These are phyloP conservation scores for Trichoderma virens DNA, from an alignment of 495 filamentous ascomycete genomes.

Conservation along the genomic window DNA sequence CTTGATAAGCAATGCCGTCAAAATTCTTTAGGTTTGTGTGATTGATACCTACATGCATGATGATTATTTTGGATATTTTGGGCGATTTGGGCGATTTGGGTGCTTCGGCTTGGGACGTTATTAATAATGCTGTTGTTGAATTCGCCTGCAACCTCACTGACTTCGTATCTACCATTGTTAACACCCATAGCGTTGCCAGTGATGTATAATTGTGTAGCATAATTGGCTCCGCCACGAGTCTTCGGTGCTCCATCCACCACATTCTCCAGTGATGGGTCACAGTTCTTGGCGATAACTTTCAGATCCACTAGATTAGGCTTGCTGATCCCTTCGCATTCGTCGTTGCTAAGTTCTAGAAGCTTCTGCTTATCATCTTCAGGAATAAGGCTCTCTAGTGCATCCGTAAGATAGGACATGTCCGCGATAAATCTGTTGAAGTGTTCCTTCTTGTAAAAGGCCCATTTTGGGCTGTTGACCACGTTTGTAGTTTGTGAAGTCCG, in stretches of 20 bases:
- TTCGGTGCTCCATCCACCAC: constrained; percentile 8
- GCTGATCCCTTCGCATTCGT: constrained; percentile 12
- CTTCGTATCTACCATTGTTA: too few species aligned
- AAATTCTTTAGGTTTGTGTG: too few species aligned
- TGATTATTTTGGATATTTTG: too few species aligned
- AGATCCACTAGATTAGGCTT: constrained; percentile 14
- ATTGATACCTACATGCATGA: too few species aligned
- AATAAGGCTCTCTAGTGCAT: constrained; percentile 9
- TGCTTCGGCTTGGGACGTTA: too few species aligned
- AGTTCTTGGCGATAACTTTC: constrained; percentile 8
- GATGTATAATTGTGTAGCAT: constrained; percentile 13
- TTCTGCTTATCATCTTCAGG: not conserved
- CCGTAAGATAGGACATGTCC: constrained; percentile 9
- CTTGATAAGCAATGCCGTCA: too few species aligned
- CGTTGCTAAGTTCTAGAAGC: constrained; percentile 8
- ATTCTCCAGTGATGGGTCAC: constrained; percentile 14
- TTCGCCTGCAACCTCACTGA: too few species aligned
- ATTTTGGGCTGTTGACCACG: constrained; percentile 6
- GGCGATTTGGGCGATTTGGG: too few species aligned
- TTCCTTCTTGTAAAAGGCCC: constrained; percentile 14
- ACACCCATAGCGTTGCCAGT: constrained; percentile 11
- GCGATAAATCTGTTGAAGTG: constrained; percentile 13
- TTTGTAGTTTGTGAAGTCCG: constrained; percentile 8
- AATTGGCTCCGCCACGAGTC: not conserved
- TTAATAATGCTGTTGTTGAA: too few species aligned